Percentiles rank a stretch among this genome's conserved stretches.
These are phyloP conservation scores for Entrophospora sp. DNA, from an alignment of 192 early-diverging fungal species.

Conservation along the genomic window DNA sequence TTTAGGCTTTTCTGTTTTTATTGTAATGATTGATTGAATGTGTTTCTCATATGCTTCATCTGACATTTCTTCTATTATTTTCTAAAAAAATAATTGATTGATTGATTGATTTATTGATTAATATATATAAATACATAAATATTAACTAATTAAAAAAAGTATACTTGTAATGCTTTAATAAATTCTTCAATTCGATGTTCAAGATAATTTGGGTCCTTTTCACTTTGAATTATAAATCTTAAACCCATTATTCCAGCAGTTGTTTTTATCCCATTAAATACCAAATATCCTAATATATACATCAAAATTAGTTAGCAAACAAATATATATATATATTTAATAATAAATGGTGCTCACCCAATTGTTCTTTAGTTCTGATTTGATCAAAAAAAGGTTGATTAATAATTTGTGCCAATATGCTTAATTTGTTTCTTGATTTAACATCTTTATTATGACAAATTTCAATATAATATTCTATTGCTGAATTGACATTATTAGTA, in stretches of 20 bases:
- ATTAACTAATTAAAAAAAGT: constrained; percentile 18
- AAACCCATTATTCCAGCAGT: constrained; percentile 69
- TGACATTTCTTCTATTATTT: constrained; percentile 56
- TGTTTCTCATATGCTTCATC: constrained; percentile 68
- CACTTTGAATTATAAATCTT: constrained; percentile 81
- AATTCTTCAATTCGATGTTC: constrained; percentile 75
- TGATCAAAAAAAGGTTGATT: constrained; percentile 91
- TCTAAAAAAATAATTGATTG: constrained; percentile 5
- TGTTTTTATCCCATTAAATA: constrained; percentile 63
- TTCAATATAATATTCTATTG: constrained; percentile 78
- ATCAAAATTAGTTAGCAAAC: neutral
- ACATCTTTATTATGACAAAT: constrained; percentile 63
- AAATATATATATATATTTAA: neutral
- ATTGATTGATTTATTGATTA: neutral
- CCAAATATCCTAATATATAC: constrained; percentile 54
- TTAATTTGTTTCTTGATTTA: constrained; percentile 53
- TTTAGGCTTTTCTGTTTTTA: constrained; percentile 78
- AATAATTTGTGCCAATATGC: constrained; percentile 71
- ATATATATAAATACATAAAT: constrained; percentile 10
- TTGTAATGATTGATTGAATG: constrained; percentile 58
- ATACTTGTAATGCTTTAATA: constrained; percentile 46
- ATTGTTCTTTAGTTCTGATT: constrained; percentile 84
- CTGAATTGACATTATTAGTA: constrained; percentile 77
- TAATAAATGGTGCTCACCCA: constrained; percentile 38
- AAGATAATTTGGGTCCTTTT: constrained; percentile 70